Base-by-base conservation (phyloP, 139 green algal genomes). In the Pycnococcus provasolii region DNA sequence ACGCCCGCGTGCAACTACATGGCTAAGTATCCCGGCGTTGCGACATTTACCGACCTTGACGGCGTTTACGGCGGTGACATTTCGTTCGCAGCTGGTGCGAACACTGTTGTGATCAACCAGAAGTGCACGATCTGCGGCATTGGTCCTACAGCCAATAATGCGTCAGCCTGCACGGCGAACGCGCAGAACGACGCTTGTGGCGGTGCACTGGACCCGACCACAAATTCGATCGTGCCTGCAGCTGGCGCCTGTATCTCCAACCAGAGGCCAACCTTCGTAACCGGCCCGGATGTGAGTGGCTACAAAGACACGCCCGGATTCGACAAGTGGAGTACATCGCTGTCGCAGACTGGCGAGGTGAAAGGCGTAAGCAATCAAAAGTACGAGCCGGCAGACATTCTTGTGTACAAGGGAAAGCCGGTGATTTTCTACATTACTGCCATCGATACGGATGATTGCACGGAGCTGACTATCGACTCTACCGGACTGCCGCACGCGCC, bases 11-110 rank as follows among this genome's bases (percentile, higher is more conserved):
- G 26, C 26, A 26, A 26, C 26, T 26, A 26, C 26, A 26, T 26
- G 26, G 26, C 26, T 26, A 26, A 37, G 50, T 55, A 55, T 55
- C 50, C 68, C 4, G 68, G 68, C 46, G n/a, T 64, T 5, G 3
- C 44, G 9, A 75, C 68, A 15, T 75, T 71, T 63, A 60, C 60
- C 6, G 68, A 75, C 62, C 15, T 26, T 11, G 68, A 75, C 40
- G 68, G 68, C 47, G 68, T 75, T 39, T 75, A 75, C 50, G 68
- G 68, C 42, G 41, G 26, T 26, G 26, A 26, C 26, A 26, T 26
- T 26, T 26, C 26, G 26, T 26, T 26, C 26, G 26, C 26, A 26
- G 26, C 26, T 26, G 26, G 26, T 26, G 26, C 26, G 26, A 26
- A 26, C 26, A 26, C 26, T 26, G 26, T 26, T 26, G 26, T 26